A percentile compares a stretch with the other conserved stretches of the same genome.
These are phyloP conservation scores for Cercospora citrullina DNA, from an alignment of 2,329 filamentous ascomycete species.

Conservation along the genomic window DNA sequence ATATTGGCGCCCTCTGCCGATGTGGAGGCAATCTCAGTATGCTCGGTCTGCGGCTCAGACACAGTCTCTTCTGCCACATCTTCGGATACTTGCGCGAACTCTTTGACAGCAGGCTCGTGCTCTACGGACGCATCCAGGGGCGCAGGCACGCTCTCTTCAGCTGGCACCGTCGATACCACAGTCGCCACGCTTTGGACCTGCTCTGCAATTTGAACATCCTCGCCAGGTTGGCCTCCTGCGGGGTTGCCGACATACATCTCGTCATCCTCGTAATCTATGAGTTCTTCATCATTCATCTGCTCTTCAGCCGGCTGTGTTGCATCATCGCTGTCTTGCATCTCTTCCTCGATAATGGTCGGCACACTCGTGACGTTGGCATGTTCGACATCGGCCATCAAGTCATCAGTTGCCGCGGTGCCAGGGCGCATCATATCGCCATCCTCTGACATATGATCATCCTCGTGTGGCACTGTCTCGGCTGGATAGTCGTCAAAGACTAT, in stretches of 20 bases:
- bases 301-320: slow-evolving; percentile 10
- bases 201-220: slow-evolving; percentile 7
- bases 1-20: neutral
- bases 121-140: slow-evolving; percentile 11
- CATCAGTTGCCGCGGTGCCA: slow-evolving; percentile 36
- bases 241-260: slow-evolving; percentile 25
- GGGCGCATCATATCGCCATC: slow-evolving; percentile 51
- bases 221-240: slow-evolving; percentile 8
- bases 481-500: slow-evolving; percentile 58
- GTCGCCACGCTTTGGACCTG: neutral
- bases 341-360: slow-evolving; percentile 31
- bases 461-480: slow-evolving; percentile 32
- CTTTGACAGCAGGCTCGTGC: slow-evolving; percentile 23
- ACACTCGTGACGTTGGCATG: slow-evolving; percentile 35
- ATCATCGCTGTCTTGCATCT: slow-evolving; percentile 34
- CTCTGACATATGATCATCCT: slow-evolving; percentile 60
- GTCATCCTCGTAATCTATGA: slow-evolving; percentile 43
- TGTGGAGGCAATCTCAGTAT: neutral
- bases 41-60: neutral
- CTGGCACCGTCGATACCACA: neutral
- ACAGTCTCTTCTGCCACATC: slow-evolving; percentile 4
- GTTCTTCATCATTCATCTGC: slow-evolving; percentile 37
- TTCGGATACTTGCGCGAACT: slow-evolving; percentile 24
- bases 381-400: slow-evolving; percentile 38
- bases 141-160: slow-evolving; percentile 12